Evolutionary conservation across 2,329 filamentous ascomycete genomes (phyloP), one percentile per base, ranked within the genome.

Genomic region (Fusarium sp.): DNA sequence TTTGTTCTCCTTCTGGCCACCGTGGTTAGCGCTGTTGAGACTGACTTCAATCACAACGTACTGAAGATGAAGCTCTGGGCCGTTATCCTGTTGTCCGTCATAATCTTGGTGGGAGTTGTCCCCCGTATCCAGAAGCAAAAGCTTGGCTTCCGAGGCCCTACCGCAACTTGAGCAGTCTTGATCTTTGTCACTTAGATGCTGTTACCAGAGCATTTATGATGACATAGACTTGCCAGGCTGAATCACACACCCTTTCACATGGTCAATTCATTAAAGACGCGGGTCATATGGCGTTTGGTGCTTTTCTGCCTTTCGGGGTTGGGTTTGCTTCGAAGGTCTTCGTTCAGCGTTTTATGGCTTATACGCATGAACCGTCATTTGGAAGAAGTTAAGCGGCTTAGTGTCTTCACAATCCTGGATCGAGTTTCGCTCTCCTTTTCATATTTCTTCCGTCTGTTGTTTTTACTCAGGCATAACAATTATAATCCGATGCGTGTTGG

Each of bases 41-140:
- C 95, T 2, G 83, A 85, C 32, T 97, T 90, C 78, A 93, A 91
- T 73, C 76, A 86, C 65, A 85, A 84, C 23, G 85, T 91, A 3
- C 79, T 96, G 56, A 83, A 88, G 65, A 88, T 97, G 62, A 88
- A 90, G 77, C 81, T 92, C 30, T 97, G 94, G 94, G 88, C 89
- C 2, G 85, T 93, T 4, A 76, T 92, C 43, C 75, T 93, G n/a
- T 85, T 89, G 2, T 81, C 84, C 6, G 81, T 89, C 14, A 76
- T 97, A 36, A 82, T 93, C 28, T 74, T 96, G 11, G 72, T 88
- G 20, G 95, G 96, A 0, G 80, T 97, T 17, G 83, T 91, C 59
- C 90, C 94, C 9, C 86, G 95, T 66, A 88, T 97, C 64, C 92
- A 93, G 82, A 88, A 91, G 81, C 85, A 88, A 65, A 98, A 98